Conservation (phyloP, 2,329 filamentous ascomycete genomes). For the Chalaropsis ovoidea region DNA sequence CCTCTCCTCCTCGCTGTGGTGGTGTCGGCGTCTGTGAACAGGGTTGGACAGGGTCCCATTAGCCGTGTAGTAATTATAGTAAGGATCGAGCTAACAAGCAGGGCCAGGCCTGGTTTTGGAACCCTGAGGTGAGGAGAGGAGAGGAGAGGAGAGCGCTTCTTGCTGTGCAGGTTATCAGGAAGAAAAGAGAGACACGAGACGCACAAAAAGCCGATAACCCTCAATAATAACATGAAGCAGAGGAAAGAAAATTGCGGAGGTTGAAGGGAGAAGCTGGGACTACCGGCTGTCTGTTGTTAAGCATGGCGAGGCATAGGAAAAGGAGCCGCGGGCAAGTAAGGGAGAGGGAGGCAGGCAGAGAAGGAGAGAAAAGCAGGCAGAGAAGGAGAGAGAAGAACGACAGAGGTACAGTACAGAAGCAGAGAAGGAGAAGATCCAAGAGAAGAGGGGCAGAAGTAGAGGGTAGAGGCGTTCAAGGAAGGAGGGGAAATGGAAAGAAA, state of each 20-base stretch:
- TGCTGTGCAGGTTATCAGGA: not conserved
- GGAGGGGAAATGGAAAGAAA: not conserved
- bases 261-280: not conserved
- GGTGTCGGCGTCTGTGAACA: not conserved
- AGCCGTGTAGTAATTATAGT: not conserved
- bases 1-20: not conserved
- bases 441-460: not conserved
- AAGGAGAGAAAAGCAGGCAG: too few species aligned
- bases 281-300: not conserved
- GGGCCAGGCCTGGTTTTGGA: not conserved
- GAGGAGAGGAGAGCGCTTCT: not conserved
- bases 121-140: too few species aligned
- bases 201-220: too few species aligned
- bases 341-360: too few species aligned
- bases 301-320: not conserved
- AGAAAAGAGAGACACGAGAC: not conserved
- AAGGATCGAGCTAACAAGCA: conserved; percentile 6
- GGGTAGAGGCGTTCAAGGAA: not conserved
- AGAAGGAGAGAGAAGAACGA: not conserved
- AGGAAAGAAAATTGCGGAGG: too few species aligned
- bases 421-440: not conserved
- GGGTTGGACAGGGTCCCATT: not conserved
- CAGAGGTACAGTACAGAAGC: not conserved
- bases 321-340: too few species aligned
- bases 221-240: too few species aligned